Evolutionary conservation across 345 rosid genomes (phyloP), one percentile per base, ranked within the genome.

Genomic region (Ceriops decandra): DNA sequence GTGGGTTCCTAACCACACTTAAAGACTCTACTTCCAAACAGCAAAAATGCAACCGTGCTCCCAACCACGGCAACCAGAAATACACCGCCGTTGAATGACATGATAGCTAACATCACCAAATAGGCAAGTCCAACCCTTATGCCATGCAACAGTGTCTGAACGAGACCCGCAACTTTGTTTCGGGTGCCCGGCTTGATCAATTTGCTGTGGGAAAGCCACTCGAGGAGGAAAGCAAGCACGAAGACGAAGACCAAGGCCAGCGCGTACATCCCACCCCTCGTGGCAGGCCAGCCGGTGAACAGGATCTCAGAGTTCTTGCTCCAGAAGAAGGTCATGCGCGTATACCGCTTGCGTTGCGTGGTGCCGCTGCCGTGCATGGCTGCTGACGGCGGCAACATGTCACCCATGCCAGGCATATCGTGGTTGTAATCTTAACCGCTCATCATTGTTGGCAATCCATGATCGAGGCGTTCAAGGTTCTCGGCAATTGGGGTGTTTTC

Each of bases 161-260:
- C 16, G n/a, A 73, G 36, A 65, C 75, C 73, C 0, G 75, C 75
- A 0, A 24, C n/a, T 0, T 59, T 56, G 10, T 67, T 16, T 38
- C 6, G 22, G 36, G 42, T 31, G 7, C 57, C 27, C 1, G 59
- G 15, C 56, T 72, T 74, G 62, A 72, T 52, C 47, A 76, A 68
- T 59, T 69, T 73, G 36, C 51, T 19, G 32, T 79, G 78, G 11
- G 85, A 82, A 17, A 80, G 68, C 79, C 85, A 72, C 76, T 84
- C 85, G 4, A 82, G 75, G 54, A 70, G 20, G 42, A 82, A 4
- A n/a, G 82, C 74, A 19, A 76, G 58, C 8, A 46, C 19, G 57
- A 82, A 84, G 64, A 84, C 84, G 9, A 69, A 17, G 20, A 65
- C 7, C 30, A 82, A 71, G 46, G 78, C 68, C 20, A 79, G 20